A percentile compares a stretch with the other conserved stretches of the same genome.
Conservation (phyloP, 1,284 basidiomycete species). For the Irpex sp. region DNA sequence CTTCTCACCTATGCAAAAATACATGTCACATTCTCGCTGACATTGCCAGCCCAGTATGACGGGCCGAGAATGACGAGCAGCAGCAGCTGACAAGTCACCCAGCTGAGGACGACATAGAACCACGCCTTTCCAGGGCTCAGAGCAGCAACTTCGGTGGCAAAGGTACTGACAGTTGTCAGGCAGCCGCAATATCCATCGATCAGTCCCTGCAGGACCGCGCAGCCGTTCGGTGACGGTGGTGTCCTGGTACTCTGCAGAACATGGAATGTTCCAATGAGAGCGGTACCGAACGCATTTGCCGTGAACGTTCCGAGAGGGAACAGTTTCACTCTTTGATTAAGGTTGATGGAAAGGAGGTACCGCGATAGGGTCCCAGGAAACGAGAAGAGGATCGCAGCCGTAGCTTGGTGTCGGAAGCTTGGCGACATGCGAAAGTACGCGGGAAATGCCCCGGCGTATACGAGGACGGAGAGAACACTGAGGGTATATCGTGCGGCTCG, state of each 20-base stretch:
- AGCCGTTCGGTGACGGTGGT: constrained; percentile 49
- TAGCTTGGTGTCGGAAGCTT: constrained; percentile 75
- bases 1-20: constrained; percentile 20
- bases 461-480: constrained; percentile 46
- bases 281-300: constrained; percentile 83
- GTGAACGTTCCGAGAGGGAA: constrained; percentile 87
- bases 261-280: constrained; percentile 69
- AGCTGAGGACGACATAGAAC: constrained; percentile 70
- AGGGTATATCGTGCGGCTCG: constrained; percentile 42
- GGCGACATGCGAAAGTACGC: constrained; percentile 74
- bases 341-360: constrained; percentile 69
- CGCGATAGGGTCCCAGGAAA: constrained; percentile 88
- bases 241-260: constrained; percentile 58
- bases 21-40: constrained; percentile 40
- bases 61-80: constrained; percentile 78
- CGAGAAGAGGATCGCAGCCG: constrained; percentile 86
- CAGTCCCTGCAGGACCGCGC: constrained; percentile 76
- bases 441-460: constrained; percentile 67
- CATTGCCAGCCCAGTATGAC: constrained; percentile 53
- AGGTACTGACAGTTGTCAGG: constrained; percentile 92
- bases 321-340: constrained; percentile 64
- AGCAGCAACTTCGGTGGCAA: constrained; percentile 76
- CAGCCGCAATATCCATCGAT: constrained; percentile 94
- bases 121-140: constrained; percentile 56
- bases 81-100: constrained; percentile 67